These are phyloP conservation scores for Herpetomonas samuelpessoai DNA, from an alignment of 208 protist genomes.

Conservation along the genomic window DNA sequence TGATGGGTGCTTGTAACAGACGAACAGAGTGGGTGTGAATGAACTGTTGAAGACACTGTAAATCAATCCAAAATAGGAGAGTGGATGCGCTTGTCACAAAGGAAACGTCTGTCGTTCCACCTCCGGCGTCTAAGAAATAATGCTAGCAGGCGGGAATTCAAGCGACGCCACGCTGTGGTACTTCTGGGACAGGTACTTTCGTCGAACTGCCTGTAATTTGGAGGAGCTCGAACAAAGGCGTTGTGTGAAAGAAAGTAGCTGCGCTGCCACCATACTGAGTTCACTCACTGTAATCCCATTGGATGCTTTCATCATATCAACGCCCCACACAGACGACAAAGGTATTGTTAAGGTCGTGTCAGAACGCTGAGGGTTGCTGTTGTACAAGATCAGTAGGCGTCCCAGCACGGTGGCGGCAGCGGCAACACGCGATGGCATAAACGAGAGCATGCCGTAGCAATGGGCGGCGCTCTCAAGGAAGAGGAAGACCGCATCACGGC, in stretches of 20 bases:
- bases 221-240: slow-evolving; percentile 44
- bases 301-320: slow-evolving; percentile 25
- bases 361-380: slow-evolving; percentile 16
- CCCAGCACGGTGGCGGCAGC: slow-evolving; percentile 57
- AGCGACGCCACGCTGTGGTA: slow-evolving; percentile 40
- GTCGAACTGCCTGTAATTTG: slow-evolving; percentile 50
- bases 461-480: slow-evolving; percentile 74
- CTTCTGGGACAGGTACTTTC: slow-evolving; percentile 59
- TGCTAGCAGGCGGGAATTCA: slow-evolving; percentile 40
- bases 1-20: too few species aligned
- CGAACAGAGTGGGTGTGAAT: too few species aligned
- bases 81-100: too few species aligned
- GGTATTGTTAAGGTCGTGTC: slow-evolving; percentile 12
- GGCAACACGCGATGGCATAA: slow-evolving; percentile 62
- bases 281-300: slow-evolving; percentile 52
- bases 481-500: slow-evolving; percentile 50
- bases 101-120: too few species aligned
- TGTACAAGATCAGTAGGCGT: slow-evolving; percentile 32
- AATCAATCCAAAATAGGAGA: too few species aligned
- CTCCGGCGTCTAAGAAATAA: slow-evolving; percentile 14
- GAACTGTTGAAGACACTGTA: too few species aligned
- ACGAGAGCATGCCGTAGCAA: slow-evolving; percentile 56
- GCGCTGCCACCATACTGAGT: slow-evolving; percentile 26
- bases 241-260: slow-evolving; percentile 61
- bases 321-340: slow-evolving; percentile 36